These are phyloP conservation scores for Orbilia blumenaviensis DNA, from an alignment of 2,329 filamentous ascomycete genomes.

Conservation along the genomic window DNA sequence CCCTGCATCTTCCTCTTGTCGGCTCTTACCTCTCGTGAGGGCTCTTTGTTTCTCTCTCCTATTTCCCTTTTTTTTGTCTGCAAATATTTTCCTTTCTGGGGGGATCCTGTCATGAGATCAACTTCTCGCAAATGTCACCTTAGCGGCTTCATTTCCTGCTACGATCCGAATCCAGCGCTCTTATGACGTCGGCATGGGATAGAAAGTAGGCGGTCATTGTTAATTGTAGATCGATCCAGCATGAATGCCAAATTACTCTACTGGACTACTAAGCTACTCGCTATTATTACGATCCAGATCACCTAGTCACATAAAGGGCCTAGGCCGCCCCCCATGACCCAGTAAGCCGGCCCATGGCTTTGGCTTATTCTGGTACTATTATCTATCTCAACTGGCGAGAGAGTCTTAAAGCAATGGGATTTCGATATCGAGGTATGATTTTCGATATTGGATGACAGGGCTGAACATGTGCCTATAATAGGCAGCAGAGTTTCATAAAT, in stretches of 20 bases:
- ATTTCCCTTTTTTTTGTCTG: neutral
- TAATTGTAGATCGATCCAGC: constrained; percentile 36
- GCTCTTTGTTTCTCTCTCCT: neutral
- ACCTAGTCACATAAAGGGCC: neutral
- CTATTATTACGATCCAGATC: neutral
- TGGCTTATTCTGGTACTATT: neutral
- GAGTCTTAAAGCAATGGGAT: neutral
- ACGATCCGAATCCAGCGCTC: constrained; percentile 45
- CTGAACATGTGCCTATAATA: constrained; percentile 14
- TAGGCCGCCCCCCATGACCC: constrained; percentile 7
- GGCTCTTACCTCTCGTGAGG: too few relatives aligned
- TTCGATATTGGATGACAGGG: neutral
- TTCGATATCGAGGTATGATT: constrained; percentile 7
- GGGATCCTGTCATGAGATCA: constrained; percentile 24
- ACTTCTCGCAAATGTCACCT: constrained; percentile 39
- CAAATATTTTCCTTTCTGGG: neutral
- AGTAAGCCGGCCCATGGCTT: neutral
- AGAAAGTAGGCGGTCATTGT: constrained; percentile 42
- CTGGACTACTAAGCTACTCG: neutral
- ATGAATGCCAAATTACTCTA: constrained; percentile 2
- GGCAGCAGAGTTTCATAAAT: constrained; percentile 9
- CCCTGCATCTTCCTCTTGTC: neutral
- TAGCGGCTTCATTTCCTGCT: constrained; percentile 49
- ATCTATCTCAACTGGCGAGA: neutral
- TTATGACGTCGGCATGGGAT: constrained; percentile 42